phyloP scores from a whole-genome alignment of 1,284 basidiomycete species.

The Malassezia pachydermatis region DNA sequence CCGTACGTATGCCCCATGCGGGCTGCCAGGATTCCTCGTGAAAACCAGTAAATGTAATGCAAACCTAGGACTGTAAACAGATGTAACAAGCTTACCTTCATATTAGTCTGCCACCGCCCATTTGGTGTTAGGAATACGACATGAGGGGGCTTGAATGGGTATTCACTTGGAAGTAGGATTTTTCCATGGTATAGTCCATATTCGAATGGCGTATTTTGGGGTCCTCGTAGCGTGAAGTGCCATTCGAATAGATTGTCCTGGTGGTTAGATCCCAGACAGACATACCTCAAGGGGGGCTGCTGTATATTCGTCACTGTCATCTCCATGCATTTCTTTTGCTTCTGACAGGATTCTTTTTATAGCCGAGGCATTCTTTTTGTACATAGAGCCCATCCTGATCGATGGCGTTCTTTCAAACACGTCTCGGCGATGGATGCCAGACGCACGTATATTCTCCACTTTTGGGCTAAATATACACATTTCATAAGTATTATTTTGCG shows the following conservation, averaged over 20 bases:
- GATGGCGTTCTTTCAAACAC: too few species aligned
- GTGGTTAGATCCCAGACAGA: not conserved
- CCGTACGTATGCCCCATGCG: slow-evolving; percentile 91
- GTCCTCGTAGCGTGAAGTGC: slow-evolving; percentile 90
- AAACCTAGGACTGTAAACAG: slow-evolving; percentile 52
- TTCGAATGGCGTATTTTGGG: slow-evolving; percentile 50
- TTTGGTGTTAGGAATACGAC: slow-evolving; percentile 90
- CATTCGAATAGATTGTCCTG: slow-evolving; percentile 59
- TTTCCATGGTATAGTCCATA: slow-evolving; percentile 69
- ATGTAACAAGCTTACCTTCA: slow-evolving; percentile 53
- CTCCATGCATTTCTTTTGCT: slow-evolving; percentile 3
- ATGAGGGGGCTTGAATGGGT: slow-evolving; percentile 85
- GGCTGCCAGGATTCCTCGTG: slow-evolving; percentile 80
- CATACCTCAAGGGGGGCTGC: slow-evolving; percentile 12
- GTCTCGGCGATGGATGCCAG: too few species aligned
- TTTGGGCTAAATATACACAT: too few species aligned
- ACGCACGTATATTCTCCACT: too few species aligned
- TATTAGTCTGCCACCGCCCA: slow-evolving; percentile 85
- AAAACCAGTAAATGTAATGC: slow-evolving; percentile 45
- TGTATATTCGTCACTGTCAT: slow-evolving; percentile 4
- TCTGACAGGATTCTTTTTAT: slow-evolving; percentile 18
- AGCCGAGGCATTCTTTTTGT: slow-evolving; percentile 10
- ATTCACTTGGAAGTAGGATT: slow-evolving; percentile 78
- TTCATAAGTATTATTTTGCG: too few species aligned
- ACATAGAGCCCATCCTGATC: too few species aligned